These are phyloP conservation scores for Geranium brycei DNA, from an alignment of 345 rosid genomes.

Conservation along the genomic window DNA sequence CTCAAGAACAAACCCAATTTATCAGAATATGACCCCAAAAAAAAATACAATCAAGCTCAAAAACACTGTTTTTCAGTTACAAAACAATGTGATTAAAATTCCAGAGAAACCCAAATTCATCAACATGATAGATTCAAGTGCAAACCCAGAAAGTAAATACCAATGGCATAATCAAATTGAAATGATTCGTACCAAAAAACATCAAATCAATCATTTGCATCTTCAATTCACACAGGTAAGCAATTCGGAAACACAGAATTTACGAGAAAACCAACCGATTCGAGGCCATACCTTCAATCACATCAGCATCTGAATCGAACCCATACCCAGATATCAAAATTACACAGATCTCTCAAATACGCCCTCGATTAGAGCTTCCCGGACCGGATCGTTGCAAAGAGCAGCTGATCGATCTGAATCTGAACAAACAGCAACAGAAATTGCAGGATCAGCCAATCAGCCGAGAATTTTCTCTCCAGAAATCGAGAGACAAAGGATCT, in stretches of 20 bases:
- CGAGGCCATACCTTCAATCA: background rate
- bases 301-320: background rate
- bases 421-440: constrained; percentile 1
- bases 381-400: constrained; percentile 21
- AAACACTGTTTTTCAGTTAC: no score
- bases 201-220: no score
- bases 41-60: background rate
- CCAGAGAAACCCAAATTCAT: background rate
- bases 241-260: background rate
- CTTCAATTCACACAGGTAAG: no score
- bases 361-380: constrained; percentile 5
- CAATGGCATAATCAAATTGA: background rate
- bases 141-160: no score
- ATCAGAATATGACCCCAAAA: background rate
- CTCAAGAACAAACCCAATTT: background rate
- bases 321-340: background rate
- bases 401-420: constrained; percentile 18
- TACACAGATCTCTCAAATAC: constrained; percentile 11
- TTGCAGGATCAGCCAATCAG: background rate
- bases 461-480: constrained; percentile 15
- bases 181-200: background rate
- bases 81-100: background rate
- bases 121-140: no score
- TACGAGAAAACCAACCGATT: background rate
- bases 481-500: constrained; percentile 14